Evolutionary conservation across 2,329 filamentous ascomycete genomes (phyloP), one percentile per base, ranked within the genome.

Genomic region (Saccharata proteae): DNA sequence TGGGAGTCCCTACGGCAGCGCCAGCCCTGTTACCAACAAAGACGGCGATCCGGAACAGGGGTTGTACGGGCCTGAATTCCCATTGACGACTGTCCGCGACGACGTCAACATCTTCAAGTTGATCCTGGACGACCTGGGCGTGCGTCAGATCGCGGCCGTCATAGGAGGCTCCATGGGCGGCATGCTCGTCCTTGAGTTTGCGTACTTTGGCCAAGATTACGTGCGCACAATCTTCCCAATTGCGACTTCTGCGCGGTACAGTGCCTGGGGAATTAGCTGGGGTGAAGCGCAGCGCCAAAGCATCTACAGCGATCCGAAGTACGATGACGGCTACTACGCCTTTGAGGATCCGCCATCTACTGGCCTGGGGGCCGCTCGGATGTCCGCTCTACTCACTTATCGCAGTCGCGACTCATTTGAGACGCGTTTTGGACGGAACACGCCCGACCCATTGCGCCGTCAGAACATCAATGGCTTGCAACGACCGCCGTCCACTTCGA

Each of bases 231-330:
- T 90, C 43, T 77, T 90, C 7, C 80, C 83, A 10, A 88, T 92
- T 44, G 83, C 83, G 14, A 90, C 83, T 5, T 88, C 82, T 6
- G 82, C 80, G 43, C 67, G 78, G 24, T 84, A 90, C 55, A 88
- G 81, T 46, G 83, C 83, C 4, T 92, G 83, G 83, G 79, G 83
- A 15, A 92, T 90, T 47, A 86, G 80, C 57, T 92, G 83, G 83
- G 82, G 81, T 24, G 83, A 90, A 53, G 82, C 82, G 3, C 83
- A 92, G 54, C 69, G 83, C 30, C 82, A 90, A 59, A 86, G 80
- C 67, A 96, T 98, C 53, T 98, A 96, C 59, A 86, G 84, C 22
- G 90, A 98, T 52, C 90, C 90, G 18, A 96, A 94, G 62, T 98
- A 98, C 55, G 85, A 94, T 39, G 86, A 96, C 48, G 90, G 90